Conservation (phyloP, 169 alveolate genomes). For the Plasmodium chabaudi region DNA sequence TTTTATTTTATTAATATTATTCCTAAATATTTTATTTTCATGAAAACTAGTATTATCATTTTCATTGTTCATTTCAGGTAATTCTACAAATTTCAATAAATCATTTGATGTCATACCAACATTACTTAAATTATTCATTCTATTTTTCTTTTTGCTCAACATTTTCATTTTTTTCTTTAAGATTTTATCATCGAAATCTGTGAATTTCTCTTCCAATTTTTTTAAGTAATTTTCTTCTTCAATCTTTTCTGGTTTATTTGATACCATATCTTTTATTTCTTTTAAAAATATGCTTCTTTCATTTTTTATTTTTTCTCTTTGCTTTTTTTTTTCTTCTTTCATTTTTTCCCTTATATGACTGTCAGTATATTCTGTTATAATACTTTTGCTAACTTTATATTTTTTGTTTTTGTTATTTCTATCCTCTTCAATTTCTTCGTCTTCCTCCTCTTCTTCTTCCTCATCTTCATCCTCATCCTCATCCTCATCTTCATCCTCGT, state of each 20-base stretch:
- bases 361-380: constrained; percentile 77
- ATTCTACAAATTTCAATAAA: constrained; percentile 74
- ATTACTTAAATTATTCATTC: constrained; percentile 60
- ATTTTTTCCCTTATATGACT: constrained; percentile 72
- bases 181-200: constrained; percentile 69
- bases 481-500: constrained; percentile 42
- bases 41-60: constrained; percentile 18
- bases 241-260: constrained; percentile 77
- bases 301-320: constrained; percentile 64
- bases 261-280: constrained; percentile 72
- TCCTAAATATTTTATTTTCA: constrained; percentile 68
- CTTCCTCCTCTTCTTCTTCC: constrained; percentile 9
- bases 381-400: constrained; percentile 71
- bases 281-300: constrained; percentile 58
- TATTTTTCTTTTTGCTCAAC: constrained; percentile 47
- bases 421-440: constrained; percentile 18
- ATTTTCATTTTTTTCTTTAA: constrained; percentile 57
- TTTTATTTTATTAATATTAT: constrained; percentile 62
- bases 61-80: constrained; percentile 68
- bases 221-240: constrained; percentile 79
- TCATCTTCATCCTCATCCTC: constrained; percentile 61
- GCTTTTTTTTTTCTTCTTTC: constrained; percentile 72
- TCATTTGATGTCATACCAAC: constrained; percentile 76
- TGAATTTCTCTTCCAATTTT: constrained; percentile 77
- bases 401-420: constrained; percentile 40